Evolutionary conservation across 768 basidiomycete genomes (phyloP).

Genomic region (Pleurotus pulmonarius): DNA sequence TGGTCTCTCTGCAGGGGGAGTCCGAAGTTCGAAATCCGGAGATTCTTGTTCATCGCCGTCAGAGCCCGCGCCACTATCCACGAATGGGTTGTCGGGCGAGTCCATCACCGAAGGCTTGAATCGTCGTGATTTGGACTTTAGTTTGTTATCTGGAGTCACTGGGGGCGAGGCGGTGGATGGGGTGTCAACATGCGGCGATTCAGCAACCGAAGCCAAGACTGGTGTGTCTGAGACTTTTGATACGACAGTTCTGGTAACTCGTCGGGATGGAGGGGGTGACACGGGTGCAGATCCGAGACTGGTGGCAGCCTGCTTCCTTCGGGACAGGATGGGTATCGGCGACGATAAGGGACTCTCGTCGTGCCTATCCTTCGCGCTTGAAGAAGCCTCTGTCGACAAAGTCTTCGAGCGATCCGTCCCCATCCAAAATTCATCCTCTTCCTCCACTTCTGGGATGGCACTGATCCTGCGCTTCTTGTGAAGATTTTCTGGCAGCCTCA

Average conservation of each 20-base stretch:
- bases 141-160: neutral
- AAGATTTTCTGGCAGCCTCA: neutral
- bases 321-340: neutral
- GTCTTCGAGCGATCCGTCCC: neutral
- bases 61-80: neutral
- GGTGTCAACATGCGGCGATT: neutral
- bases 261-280: slow-evolving; percentile 3
- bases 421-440: slow-evolving; percentile 5
- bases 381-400: neutral
- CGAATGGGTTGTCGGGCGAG: slow-evolving; percentile 5
- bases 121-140: neutral
- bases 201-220: neutral
- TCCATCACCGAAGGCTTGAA: neutral
- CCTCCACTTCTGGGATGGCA: neutral
- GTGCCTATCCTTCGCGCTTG: neutral
- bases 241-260: neutral
- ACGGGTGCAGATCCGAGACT: slow-evolving; percentile 2
- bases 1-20: neutral
- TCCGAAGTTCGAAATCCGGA: neutral
- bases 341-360: neutral
- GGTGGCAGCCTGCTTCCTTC: neutral
- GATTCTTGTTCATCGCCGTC: neutral
- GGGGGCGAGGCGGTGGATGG: slow-evolving; percentile 4
- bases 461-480: neutral
- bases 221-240: neutral